phyloP scores from a whole-genome alignment of 306 rosid genomes.

The Rosa persica region DNA sequence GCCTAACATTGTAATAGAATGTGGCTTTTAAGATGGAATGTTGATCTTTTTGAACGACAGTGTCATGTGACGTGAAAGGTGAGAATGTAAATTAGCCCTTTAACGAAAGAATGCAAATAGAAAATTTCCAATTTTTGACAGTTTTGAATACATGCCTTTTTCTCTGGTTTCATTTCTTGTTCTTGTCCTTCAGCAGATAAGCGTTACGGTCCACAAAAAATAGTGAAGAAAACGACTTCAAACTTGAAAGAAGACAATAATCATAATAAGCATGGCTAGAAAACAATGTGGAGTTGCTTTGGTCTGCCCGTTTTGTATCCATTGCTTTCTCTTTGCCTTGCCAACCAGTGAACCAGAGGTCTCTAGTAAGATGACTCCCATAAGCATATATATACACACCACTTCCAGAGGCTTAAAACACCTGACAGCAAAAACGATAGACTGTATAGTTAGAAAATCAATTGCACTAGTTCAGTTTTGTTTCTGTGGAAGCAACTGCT shows the following conservation, averaged over 20 bases:
- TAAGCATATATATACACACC: neutral
- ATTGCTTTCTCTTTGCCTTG: neutral
- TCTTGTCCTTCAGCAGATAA: neutral
- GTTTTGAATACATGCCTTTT: neutral
- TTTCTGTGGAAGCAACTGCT: neutral
- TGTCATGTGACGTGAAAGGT: neutral
- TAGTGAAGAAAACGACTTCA: slow-evolving; percentile 12
- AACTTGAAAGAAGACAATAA: slow-evolving; percentile 2
- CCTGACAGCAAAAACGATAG: neutral
- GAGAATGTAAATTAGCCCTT: neutral
- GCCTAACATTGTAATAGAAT: neutral
- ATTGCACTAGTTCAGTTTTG: neutral
- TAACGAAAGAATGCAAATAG: neutral
- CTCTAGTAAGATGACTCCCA: neutral
- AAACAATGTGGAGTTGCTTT: slow-evolving; percentile 12
- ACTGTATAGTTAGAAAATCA: neutral
- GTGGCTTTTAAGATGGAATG: neutral
- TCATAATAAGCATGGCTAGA: slow-evolving; percentile 21
- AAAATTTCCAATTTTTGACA: neutral
- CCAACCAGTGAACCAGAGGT: slow-evolving; percentile 5
- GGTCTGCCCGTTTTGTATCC: slow-evolving; percentile 14
- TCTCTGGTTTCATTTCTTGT: neutral
- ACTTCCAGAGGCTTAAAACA: neutral
- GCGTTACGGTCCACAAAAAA: slow-evolving; percentile 19
- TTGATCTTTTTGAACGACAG: neutral